Percentiles rank a stretch among this genome's conserved stretches.
Evolutionary conservation across 192 early-diverging fungal genomes (phyloP).

Genomic region (Podila verticillata): DNA sequence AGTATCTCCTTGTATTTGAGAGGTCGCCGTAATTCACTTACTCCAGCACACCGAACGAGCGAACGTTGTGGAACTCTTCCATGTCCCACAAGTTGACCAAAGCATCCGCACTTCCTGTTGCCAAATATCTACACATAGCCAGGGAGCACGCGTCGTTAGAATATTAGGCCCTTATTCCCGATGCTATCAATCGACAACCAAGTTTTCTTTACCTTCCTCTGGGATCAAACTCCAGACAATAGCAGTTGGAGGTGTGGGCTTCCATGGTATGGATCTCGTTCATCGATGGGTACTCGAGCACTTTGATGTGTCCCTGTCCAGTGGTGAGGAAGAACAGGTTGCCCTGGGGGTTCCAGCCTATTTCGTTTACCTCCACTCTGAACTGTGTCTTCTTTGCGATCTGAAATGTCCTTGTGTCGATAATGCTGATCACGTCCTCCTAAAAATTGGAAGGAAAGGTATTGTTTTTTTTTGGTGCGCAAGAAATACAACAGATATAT

Average conservation of each 20-base stretch:
- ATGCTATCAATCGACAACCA: too few relatives aligned
- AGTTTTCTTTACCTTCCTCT: constrained; percentile 55
- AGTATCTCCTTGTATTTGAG: not conserved
- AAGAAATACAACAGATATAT: too few relatives aligned
- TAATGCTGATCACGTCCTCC: constrained; percentile 81
- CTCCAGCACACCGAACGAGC: constrained; percentile 75
- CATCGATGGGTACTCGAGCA: constrained; percentile 76
- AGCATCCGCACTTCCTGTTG: constrained; percentile 82
- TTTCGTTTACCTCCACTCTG: constrained; percentile 74
- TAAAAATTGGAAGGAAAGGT: too few relatives aligned
- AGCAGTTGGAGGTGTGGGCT: constrained; percentile 85
- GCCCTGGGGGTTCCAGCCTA: constrained; percentile 79
- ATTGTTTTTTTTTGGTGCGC: too few relatives aligned
- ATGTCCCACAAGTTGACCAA: constrained; percentile 81
- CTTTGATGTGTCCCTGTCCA: constrained; percentile 74
- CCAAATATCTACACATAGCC: constrained; percentile 67
- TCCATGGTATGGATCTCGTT: constrained; percentile 60
- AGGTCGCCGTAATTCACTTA: constrained; percentile 38
- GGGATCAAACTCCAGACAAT: constrained; percentile 85
- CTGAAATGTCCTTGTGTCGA: constrained; percentile 68
- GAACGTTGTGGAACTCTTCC: constrained; percentile 67
- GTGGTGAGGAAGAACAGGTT: constrained; percentile 82
- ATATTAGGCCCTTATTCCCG: too few relatives aligned
- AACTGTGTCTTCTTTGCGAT: constrained; percentile 20
- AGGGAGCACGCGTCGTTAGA: not conserved